phyloP scores from a whole-genome alignment of 331 rosid genomes.

The Malus hybrid region DNA sequence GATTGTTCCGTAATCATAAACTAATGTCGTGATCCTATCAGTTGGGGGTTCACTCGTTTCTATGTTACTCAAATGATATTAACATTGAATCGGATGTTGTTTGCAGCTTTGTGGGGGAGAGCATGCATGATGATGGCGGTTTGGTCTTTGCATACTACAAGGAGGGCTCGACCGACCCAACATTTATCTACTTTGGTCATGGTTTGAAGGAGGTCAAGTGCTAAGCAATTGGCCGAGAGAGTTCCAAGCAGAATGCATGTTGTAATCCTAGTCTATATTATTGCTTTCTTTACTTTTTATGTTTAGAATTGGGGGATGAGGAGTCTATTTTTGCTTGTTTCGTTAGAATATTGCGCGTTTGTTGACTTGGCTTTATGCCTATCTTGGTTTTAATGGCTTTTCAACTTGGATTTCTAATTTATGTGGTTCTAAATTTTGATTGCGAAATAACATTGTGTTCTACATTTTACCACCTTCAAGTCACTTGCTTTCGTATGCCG shows the following conservation, averaged over 20 bases:
- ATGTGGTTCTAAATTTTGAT: conserved; percentile 14
- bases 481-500: not conserved
- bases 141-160: conserved; percentile 87
- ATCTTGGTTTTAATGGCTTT: conserved; percentile 11
- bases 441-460: not conserved
- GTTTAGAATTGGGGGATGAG: not conserved
- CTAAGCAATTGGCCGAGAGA: conserved; percentile 14
- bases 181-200: conserved; percentile 60
- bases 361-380: conserved; percentile 12
- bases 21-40: too few relatives aligned
- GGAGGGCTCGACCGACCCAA: conserved; percentile 90
- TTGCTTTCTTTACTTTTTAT: conserved; percentile 1
- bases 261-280: conserved; percentile 21
- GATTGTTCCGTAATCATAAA: too few relatives aligned
- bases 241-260: conserved; percentile 6
- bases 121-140: conserved; percentile 70
- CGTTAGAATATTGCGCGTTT: not conserved
- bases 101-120: conserved; percentile 82
- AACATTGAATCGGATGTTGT: not conserved
- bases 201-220: conserved; percentile 96
- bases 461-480: too few relatives aligned
- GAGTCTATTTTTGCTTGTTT: conserved; percentile 3
- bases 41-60: too few relatives aligned
- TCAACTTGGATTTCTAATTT: not conserved
- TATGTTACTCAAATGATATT: not conserved